Conservation (phyloP, 192 early-diverging fungal genomes). For the Podila clonocystis region DNA sequence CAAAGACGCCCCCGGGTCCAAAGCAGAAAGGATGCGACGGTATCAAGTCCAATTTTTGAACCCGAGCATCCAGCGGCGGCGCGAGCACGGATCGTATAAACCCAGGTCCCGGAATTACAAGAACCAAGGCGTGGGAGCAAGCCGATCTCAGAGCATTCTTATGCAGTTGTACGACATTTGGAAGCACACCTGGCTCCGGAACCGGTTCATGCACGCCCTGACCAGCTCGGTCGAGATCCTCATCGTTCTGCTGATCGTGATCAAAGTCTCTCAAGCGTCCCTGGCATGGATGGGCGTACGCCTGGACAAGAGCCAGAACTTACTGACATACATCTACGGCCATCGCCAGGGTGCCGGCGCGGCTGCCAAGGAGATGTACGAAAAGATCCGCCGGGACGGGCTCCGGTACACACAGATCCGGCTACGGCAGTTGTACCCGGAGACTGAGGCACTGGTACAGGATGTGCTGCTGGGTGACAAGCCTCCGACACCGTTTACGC, state of each 20-base stretch:
- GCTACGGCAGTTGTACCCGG: not conserved
- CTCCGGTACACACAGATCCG: not conserved
- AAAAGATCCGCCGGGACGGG: conserved; percentile 27
- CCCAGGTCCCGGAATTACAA: conserved; percentile 11
- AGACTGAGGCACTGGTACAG: conserved; percentile 5
- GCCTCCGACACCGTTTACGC: conserved; percentile 14
- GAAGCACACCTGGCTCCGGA: conserved; percentile 40
- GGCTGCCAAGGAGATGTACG: conserved; percentile 32
- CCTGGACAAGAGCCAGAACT: conserved; percentile 3
- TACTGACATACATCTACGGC: conserved; percentile 28
- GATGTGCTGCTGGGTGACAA: conserved; percentile 6
- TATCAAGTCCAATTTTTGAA: conserved; percentile 17
- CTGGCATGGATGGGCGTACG: conserved; percentile 19
- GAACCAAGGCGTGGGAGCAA: conserved; percentile 26
- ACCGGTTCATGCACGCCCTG: conserved; percentile 40
- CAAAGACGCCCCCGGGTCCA: not conserved
- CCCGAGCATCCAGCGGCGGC: conserved; percentile 13
- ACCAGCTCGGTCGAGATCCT: conserved; percentile 29
- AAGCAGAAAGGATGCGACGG: conserved; percentile 10
- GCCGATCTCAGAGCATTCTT: conserved; percentile 20
- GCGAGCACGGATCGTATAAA: not conserved
- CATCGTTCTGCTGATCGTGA: conserved; percentile 20
- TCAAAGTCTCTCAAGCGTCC: conserved; percentile 13
- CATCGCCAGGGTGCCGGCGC: conserved; percentile 16
- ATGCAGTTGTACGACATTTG: conserved; percentile 38